These are phyloP conservation scores for Orbilia oligospora DNA, from an alignment of 2,329 filamentous ascomycete genomes.

Conservation along the genomic window DNA sequence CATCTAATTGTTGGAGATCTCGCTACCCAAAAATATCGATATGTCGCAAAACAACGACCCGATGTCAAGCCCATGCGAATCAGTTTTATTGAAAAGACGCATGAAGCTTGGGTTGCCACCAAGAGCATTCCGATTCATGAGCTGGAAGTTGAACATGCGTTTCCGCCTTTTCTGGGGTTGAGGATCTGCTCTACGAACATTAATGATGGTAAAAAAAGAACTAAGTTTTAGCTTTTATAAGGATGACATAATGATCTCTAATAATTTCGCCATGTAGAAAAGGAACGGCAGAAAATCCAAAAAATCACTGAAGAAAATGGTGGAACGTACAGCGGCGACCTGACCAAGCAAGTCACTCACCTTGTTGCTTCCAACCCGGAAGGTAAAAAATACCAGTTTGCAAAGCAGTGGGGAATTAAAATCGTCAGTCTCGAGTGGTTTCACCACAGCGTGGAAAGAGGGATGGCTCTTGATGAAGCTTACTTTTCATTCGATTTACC, in stretches of 20 bases:
- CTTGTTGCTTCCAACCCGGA: constrained; percentile 83
- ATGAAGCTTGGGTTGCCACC: constrained; percentile 84
- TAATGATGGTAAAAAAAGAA: constrained; percentile 71
- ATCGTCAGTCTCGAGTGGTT: constrained; percentile 90
- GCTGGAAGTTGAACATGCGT: constrained; percentile 77
- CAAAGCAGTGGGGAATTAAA: constrained; percentile 83
- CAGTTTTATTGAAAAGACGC: constrained; percentile 87
- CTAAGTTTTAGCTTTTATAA: background rate
- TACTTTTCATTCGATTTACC: constrained; percentile 80
- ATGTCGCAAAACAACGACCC: constrained; percentile 88
- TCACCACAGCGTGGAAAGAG: constrained; percentile 82
- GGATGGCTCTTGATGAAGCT: constrained; percentile 91
- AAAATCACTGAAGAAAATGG: constrained; percentile 78
- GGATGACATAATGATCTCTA: constrained; percentile 21
- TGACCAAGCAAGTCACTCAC: constrained; percentile 88
- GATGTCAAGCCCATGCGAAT: constrained; percentile 87
- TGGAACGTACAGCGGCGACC: constrained; percentile 86
- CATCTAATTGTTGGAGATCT: constrained; percentile 92
- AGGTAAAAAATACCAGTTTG: constrained; percentile 91
- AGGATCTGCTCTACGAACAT: constrained; percentile 80
- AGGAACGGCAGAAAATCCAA: constrained; percentile 79
- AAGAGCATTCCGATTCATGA: constrained; percentile 79
- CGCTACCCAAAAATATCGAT: constrained; percentile 93
- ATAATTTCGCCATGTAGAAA: constrained; percentile 64
- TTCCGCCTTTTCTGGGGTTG: constrained; percentile 75